Evolutionary conservation across 805 yeast species (phyloP), one percentile per base, ranked within the genome.

Genomic region (Yarrowia divulgata): DNA sequence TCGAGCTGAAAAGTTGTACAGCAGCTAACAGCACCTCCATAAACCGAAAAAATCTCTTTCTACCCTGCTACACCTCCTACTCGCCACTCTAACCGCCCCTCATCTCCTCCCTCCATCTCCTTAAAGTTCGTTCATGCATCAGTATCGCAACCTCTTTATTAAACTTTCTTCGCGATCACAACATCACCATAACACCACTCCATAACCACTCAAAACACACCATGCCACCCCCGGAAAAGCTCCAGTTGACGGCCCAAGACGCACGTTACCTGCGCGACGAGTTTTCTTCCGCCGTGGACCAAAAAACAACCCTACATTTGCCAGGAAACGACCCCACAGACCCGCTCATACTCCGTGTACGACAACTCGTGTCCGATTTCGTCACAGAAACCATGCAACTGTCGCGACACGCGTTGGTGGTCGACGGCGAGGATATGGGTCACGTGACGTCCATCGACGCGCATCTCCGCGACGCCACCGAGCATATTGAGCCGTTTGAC

Each of bases 401-500:
- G 80, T 83, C 87, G 12, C 82, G 84, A 58, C 79, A 82, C 70
- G 85, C 88, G 9, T 71, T 91, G 71, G 80, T 84, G 0, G 81
- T 91, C 16, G 89, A 87, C 73, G 93, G 90, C 7, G 75, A 74
- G 37, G 83, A 82, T 52, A 74, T 81, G 72, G 73, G 79, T 6
- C 70, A 71, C 1, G 76, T 71, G 13, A 72, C 73, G 16, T 68
- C 73, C 50, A 66, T 80, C 23, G 71, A 72, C 45, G 54, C 72
- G 8, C 49, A 52, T 34, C 60, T 73, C 64, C 78, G 12, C 67
- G 73, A 10, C 74, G 34, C 70, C 72, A 32, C 70, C 62, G 74
- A 73, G 69, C 83, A 83, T 69, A 82, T 87, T 9, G 95, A 89
- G 75, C 92, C 93, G 0, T 90, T 89, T 76, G 94, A 91, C 74